Percentiles rank a stretch among this genome's conserved stretches.
phyloP scores from a whole-genome alignment of 1,139 yeast species.

The Blastobotrys arbuscula region DNA sequence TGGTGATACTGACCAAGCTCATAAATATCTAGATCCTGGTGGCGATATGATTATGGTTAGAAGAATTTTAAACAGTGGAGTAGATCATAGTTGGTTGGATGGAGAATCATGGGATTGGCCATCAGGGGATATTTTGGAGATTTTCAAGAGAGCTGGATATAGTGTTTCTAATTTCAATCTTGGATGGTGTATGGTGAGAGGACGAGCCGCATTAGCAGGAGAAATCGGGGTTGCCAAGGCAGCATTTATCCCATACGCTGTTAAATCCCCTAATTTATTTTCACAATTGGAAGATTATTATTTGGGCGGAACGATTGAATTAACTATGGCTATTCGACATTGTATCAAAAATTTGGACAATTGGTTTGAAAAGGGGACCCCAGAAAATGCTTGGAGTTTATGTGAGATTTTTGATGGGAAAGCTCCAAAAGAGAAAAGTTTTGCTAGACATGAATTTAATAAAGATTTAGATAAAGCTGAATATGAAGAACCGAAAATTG shows the following conservation, averaged over 20 bases:
- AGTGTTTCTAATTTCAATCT: conserved; percentile 29
- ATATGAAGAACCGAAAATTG: background rate
- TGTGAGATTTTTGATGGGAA: conserved; percentile 38
- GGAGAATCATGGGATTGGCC: conserved; percentile 43
- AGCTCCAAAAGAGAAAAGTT: background rate
- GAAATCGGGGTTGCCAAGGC: conserved; percentile 37
- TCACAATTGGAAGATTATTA: conserved; percentile 43
- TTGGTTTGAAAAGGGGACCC: conserved; percentile 39
- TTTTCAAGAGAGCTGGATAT: conserved; percentile 36
- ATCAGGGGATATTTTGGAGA: conserved; percentile 34
- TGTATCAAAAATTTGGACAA: conserved; percentile 37
- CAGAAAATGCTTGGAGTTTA: conserved; percentile 38
- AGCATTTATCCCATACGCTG: conserved; percentile 32
- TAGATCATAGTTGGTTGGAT: conserved; percentile 30
- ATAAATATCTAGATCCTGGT: conserved; percentile 48
- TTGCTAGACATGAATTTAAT: conserved; percentile 11
- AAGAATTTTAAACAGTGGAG: conserved; percentile 32
- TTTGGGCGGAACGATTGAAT: conserved; percentile 48
- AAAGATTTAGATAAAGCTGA: background rate
- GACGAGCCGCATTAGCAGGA: conserved; percentile 43
- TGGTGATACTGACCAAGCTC: conserved; percentile 45
- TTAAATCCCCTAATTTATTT: conserved; percentile 41
- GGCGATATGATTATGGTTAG: conserved; percentile 50
- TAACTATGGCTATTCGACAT: conserved; percentile 35
- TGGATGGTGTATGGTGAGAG: conserved; percentile 46